Evolutionary conservation across 2,329 filamentous ascomycete genomes (phyloP), one percentile per base, ranked within the genome.

Genomic region (Phyllosticta paracitricarpa): DNA sequence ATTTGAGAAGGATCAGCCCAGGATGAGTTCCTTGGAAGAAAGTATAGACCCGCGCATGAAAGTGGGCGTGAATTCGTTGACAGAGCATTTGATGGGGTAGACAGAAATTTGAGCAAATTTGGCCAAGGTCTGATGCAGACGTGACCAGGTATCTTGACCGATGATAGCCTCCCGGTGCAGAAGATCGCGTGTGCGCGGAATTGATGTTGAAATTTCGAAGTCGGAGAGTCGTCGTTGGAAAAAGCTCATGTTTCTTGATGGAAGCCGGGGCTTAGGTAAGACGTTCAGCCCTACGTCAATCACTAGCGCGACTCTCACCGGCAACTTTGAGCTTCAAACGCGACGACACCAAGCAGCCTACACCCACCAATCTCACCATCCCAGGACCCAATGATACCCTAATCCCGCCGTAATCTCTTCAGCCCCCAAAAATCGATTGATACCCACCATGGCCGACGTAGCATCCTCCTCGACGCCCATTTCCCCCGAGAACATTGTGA

Each of bases 391-490:
- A 57, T 61, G 54, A 58, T 51, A 22, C 25, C 55, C 48, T 61
- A 60, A 48, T 24, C 53, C 58, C 54, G 48, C 14, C 40, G 4
- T 7, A 25, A 7, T 51, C 48, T 57, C 59, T 25, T 19, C 54
- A 33, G 33, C 48, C 35, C 12, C 30, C 26, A 22, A 24, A 19
- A 9, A 35, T 28, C 12, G 55, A 51, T 3, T 51, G 56, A 40
- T 40, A 40, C 55, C 56, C 60, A 62, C 17, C 56, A 61, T 61
- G 59, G n/a, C 59, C 48, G 59, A 61, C 54, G 59, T 61, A 28
- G 59, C 54, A 2, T 48, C 54, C 28, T 57, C 59, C 26, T 19
- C 59, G 17, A 54, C 59, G 19, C 59, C 54, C 26, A 19, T 57
- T 48, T 61, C 59, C 26, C 54, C 54, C 19, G 22, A 54, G 40